phyloP scores from a whole-genome alignment of 306 rosid genomes.

The Ormosia semicastrata region DNA sequence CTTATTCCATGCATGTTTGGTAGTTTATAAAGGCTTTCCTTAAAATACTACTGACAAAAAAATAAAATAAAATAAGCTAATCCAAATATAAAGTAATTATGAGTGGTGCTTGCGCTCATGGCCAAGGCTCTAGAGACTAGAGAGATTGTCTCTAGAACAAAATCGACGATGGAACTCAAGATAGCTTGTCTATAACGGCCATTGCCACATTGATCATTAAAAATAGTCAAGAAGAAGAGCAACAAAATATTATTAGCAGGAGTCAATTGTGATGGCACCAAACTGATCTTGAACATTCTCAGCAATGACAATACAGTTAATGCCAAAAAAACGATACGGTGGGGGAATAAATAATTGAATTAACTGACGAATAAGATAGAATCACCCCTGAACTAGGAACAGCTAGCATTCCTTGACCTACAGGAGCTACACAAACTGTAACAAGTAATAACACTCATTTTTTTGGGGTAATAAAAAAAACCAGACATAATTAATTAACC shows the following conservation, averaged over 20 bases:
- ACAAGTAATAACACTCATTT: constrained; percentile 1
- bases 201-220: not conserved
- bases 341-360: constrained; percentile 29
- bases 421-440: constrained; percentile 31
- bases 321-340: not conserved
- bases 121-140: not conserved
- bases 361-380: constrained; percentile 16
- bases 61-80: not conserved
- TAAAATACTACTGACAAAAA: no score
- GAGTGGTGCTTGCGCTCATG: no score
- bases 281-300: constrained; percentile 6
- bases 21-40: no score
- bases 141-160: not conserved
- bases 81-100: not conserved
- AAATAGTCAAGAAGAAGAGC: not conserved
- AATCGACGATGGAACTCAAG: not conserved
- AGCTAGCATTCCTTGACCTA: constrained; percentile 18
- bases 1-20: no score
- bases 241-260: not conserved
- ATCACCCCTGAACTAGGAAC: constrained; percentile 30
- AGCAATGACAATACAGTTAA: constrained; percentile 17
- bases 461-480: not conserved
- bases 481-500: not conserved
- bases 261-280: not conserved
- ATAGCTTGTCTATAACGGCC: not conserved